These are phyloP conservation scores for Geosmithia flava DNA, from an alignment of 2,329 filamentous ascomycete species.

Conservation along the genomic window DNA sequence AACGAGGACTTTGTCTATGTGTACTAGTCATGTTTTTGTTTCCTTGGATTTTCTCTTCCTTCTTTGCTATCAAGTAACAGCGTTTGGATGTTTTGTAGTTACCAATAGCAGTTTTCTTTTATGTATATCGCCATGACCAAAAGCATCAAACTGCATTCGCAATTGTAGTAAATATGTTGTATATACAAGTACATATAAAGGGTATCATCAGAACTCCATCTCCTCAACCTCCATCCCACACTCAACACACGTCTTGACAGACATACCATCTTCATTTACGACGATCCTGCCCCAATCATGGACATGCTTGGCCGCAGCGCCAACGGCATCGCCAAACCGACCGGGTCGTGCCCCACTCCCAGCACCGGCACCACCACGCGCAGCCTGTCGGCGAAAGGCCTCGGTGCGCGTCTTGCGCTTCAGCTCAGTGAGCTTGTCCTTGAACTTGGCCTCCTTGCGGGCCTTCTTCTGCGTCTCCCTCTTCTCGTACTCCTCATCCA, in stretches of 20 bases:
- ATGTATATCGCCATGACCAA: not conserved
- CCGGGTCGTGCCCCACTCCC: slow-evolving; percentile 9
- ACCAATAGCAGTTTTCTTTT: not conserved
- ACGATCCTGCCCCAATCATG: slow-evolving; percentile 76
- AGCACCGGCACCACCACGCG: slow-evolving; percentile 29
- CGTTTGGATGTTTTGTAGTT: not conserved
- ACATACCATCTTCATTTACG: slow-evolving; percentile 59
- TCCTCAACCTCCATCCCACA: slow-evolving; percentile 75
- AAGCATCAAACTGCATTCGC: no score
- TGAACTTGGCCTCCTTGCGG: slow-evolving; percentile 85
- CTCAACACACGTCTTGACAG: slow-evolving; percentile 64
- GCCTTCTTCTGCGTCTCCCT: slow-evolving; percentile 70
- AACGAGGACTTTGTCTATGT: slow-evolving; percentile 53
- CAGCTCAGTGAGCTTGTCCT: slow-evolving; percentile 73
- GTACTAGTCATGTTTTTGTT: slow-evolving; percentile 11
- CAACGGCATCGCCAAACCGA: slow-evolving; percentile 68
- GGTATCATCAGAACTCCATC: slow-evolving; percentile 42
- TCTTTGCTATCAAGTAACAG: not conserved
- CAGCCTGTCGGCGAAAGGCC: slow-evolving; percentile 64
- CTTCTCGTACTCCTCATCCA: slow-evolving; percentile 80
- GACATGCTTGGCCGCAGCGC: slow-evolving; percentile 57
- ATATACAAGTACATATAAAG: no score
- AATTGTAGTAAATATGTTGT: no score
- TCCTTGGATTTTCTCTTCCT: not conserved
- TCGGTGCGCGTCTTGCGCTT: slow-evolving; percentile 92